These are phyloP conservation scores for Diaporthe sp. DNA, from an alignment of 2,329 filamentous ascomycete genomes.

Conservation along the genomic window DNA sequence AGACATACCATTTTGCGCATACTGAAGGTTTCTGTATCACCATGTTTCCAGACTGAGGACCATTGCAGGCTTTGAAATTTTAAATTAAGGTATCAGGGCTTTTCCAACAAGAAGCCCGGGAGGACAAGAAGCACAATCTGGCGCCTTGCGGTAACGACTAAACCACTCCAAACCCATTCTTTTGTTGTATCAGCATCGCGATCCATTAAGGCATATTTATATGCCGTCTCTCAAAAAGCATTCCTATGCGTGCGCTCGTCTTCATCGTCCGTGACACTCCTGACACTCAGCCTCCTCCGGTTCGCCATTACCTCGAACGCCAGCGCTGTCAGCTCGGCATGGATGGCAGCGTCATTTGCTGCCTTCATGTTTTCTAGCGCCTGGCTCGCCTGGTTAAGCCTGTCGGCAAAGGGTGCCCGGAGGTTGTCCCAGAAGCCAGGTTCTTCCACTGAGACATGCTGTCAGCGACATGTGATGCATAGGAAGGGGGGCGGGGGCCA, in stretches of 20 bases:
- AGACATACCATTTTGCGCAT: neutral
- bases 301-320: slow-evolving; percentile 39
- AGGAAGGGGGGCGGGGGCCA: neutral
- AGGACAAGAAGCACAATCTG: slow-evolving; percentile 21
- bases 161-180: neutral
- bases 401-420: slow-evolving; percentile 37
- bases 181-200: neutral
- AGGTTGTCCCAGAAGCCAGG: slow-evolving; percentile 35
- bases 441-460: slow-evolving; percentile 22
- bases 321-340: slow-evolving; percentile 37
- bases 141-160: neutral
- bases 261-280: slow-evolving; percentile 33
- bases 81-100: neutral
- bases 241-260: neutral
- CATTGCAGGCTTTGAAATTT: neutral
- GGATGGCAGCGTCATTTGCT: slow-evolving; percentile 32
- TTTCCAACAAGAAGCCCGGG: neutral
- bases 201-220: neutral
- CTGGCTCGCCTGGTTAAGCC: slow-evolving; percentile 32
- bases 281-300: slow-evolving; percentile 28
- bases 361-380: slow-evolving; percentile 31
- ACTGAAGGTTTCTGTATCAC: neutral
- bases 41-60: too few species aligned
- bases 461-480: neutral
- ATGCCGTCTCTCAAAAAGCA: neutral